Conservation (phyloP, 2,329 filamentous ascomycete species). For the Alternaria alternata region DNA sequence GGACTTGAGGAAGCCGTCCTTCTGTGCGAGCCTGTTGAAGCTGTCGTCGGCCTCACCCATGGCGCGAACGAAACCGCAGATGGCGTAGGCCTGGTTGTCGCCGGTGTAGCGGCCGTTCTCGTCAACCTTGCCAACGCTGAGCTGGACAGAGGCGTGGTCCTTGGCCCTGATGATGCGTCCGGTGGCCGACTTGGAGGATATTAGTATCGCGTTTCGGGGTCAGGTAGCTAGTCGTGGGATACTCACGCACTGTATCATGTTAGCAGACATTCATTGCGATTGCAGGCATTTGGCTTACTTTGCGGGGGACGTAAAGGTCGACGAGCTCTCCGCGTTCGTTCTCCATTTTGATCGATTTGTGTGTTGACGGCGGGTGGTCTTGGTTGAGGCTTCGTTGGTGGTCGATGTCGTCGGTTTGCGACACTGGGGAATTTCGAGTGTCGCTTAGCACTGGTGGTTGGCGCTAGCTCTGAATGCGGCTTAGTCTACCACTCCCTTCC, state of each 20-base stretch:
- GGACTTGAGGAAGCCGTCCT: constrained; percentile 94
- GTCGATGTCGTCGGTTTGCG: constrained; percentile 29
- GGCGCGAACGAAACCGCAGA: constrained; percentile 96
- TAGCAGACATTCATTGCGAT: not conserved
- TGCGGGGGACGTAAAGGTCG: constrained; percentile 66
- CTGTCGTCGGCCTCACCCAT: constrained; percentile 98
- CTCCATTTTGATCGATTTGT: constrained; percentile 78
- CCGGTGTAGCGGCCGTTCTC: constrained; percentile 97
- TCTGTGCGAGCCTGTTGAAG: constrained; percentile 93
- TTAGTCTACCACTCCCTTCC: not conserved
- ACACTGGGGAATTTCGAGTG: constrained; percentile 26
- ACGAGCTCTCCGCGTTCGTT: constrained; percentile 99
- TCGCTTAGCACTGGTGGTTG: constrained; percentile 15
- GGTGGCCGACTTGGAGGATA: constrained; percentile 33
- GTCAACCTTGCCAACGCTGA: constrained; percentile 97
- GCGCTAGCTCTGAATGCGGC: constrained; percentile 4
- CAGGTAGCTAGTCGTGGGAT: constrained; percentile 9
- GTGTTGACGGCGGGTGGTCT: constrained; percentile 34
- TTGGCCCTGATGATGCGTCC: constrained; percentile 99
- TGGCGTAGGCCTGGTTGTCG: constrained; percentile 97
- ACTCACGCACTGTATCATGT: constrained; percentile 50
- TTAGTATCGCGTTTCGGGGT: constrained; percentile 31
- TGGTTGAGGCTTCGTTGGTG: constrained; percentile 37
- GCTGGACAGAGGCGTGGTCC: constrained; percentile 98
- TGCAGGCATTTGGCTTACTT: constrained; percentile 14